These are phyloP conservation scores for Pisolithus sp. DNA, from an alignment of 768 basidiomycete genomes.

Conservation along the genomic window DNA sequence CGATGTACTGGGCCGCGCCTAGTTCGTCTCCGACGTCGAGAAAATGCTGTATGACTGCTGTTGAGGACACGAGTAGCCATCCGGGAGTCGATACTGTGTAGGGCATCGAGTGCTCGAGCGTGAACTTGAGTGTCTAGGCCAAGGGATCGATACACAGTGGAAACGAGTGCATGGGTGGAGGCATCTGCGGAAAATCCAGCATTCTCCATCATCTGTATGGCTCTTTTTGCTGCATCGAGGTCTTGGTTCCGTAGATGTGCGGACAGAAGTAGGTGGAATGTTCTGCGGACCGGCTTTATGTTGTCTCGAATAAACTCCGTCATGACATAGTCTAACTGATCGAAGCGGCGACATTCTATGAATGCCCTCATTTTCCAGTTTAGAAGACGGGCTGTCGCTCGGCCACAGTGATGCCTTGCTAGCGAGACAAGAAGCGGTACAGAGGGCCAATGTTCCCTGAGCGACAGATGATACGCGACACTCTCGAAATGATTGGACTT, in stretches of 20 bases:
- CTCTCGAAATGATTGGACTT: conserved; percentile 55
- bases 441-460: conserved; percentile 41
- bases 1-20: conserved; percentile 42
- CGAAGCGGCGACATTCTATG: conserved; percentile 47
- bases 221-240: conserved; percentile 46
- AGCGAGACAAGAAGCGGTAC: conserved; percentile 44
- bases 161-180: conserved; percentile 55
- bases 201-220: conserved; percentile 50
- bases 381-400: conserved; percentile 49
- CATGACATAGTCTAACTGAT: conserved; percentile 38
- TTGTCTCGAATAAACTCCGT: conserved; percentile 43
- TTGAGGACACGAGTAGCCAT: conserved; percentile 57
- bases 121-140: conserved; percentile 54
- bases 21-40: conserved; percentile 49
- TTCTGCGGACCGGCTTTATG: conserved; percentile 49
- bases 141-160: conserved; percentile 50
- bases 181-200: conserved; percentile 49
- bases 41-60: conserved; percentile 55
- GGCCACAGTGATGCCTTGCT: conserved; percentile 43
- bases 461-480: conserved; percentile 44
- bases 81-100: conserved; percentile 35
- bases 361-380: conserved; percentile 66
- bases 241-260: conserved; percentile 67
- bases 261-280: conserved; percentile 63
- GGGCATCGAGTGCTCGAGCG: conserved; percentile 40